Percentiles rank a stretch among this genome's conserved stretches.
Conservation (phyloP, 2,329 filamentous ascomycete species). For the Clathrospora elynae region DNA sequence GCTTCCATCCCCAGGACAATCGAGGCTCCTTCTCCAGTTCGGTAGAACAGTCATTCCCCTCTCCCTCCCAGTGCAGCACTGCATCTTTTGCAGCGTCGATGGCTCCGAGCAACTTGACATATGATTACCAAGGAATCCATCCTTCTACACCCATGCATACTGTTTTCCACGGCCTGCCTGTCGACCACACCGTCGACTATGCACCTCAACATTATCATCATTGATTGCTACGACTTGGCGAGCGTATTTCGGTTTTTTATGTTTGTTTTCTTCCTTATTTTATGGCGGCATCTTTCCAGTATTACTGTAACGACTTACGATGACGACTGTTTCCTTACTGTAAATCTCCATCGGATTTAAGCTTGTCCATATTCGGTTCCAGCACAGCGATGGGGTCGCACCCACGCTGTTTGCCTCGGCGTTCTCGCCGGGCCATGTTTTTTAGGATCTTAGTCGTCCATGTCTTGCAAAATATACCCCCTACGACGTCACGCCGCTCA, state of each 20-base stretch:
- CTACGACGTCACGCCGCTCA: slow-evolving; percentile 34
- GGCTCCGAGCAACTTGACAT: too few species aligned
- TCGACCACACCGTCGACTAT: slow-evolving; percentile 8
- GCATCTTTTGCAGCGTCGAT: too few species aligned
- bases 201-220: too few species aligned
- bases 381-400: slow-evolving; percentile 13
- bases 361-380: slow-evolving; percentile 9
- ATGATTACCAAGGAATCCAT: too few species aligned
- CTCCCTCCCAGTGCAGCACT: not conserved
- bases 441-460: slow-evolving; percentile 13
- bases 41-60: slow-evolving; percentile 1
- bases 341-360: not conserved
- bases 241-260: not conserved
- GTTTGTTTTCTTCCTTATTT: not conserved
- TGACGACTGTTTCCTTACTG: slow-evolving; percentile 4
- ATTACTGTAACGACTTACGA: slow-evolving; percentile 13
- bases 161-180: slow-evolving; percentile 17
- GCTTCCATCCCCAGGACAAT: slow-evolving; percentile 4
- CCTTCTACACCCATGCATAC: too few species aligned
- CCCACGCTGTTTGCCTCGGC: slow-evolving; percentile 22
- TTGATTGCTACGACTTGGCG: slow-evolving; percentile 1
- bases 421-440: slow-evolving; percentile 12
- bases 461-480: slow-evolving; percentile 32
- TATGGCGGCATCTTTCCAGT: not conserved
- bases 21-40: slow-evolving; percentile 4